These are phyloP conservation scores for Plasmodium falciparum DNA, from an alignment of 169 alveolate genomes.

Conservation along the genomic window DNA sequence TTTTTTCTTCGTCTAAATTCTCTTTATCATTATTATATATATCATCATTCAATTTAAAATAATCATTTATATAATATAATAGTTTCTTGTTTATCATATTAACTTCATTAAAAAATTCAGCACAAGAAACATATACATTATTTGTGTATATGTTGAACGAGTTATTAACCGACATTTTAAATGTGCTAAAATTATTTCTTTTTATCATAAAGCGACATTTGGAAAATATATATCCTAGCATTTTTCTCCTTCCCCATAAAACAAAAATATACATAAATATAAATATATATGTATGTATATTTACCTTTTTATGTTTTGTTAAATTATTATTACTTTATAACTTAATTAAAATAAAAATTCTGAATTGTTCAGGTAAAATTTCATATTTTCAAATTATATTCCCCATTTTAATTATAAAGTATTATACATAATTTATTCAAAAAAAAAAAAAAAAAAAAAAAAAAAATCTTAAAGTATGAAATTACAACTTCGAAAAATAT, in stretches of 20 bases:
- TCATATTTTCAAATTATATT: too few species aligned
- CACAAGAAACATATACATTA: slow-evolving; percentile 16
- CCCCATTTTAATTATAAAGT: too few species aligned
- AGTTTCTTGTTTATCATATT: slow-evolving; percentile 53
- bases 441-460: too few species aligned
- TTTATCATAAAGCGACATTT: background rate
- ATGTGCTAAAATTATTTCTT: slow-evolving; percentile 45
- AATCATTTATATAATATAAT: slow-evolving; percentile 56
- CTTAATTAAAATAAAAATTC: too few species aligned
- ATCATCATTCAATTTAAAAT: slow-evolving; percentile 22
- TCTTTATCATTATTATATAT: too few species aligned
- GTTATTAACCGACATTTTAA: slow-evolving; percentile 23
- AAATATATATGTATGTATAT: background rate
- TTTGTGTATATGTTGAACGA: slow-evolving; percentile 61
- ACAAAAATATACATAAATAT: background rate
- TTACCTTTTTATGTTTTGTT: background rate
- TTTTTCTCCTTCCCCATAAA: background rate
- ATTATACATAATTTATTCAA: too few species aligned
- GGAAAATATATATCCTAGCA: background rate
- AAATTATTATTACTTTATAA: too few species aligned
- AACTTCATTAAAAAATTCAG: slow-evolving; percentile 31
- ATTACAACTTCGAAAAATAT: too few species aligned
- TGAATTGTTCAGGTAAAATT: too few species aligned
- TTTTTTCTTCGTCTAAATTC: background rate
- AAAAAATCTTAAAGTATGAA: too few species aligned